These are phyloP conservation scores for Leccinum uliginosum DNA, from an alignment of 768 basidiomycete genomes.

Conservation along the genomic window DNA sequence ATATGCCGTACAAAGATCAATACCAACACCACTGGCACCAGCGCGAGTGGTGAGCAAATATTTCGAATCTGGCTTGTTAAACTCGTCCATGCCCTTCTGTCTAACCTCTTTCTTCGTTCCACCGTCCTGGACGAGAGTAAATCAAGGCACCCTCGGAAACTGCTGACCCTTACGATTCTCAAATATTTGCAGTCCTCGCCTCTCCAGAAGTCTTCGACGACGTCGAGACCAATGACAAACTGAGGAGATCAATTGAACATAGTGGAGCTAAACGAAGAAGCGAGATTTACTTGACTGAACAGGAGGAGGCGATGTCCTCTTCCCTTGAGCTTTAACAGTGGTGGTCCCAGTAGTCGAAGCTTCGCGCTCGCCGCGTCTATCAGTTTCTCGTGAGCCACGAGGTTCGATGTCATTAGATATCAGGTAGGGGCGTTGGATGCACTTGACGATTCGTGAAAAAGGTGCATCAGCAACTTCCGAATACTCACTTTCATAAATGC, in stretches of 20 bases:
- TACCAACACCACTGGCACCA: constrained; percentile 88
- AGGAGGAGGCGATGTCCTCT: constrained; percentile 85
- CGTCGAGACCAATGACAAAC: constrained; percentile 85
- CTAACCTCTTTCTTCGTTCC: constrained; percentile 79
- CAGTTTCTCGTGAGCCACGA: constrained; percentile 67
- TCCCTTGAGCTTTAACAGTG: constrained; percentile 79
- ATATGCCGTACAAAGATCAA: constrained; percentile 92
- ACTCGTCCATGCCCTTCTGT: constrained; percentile 93
- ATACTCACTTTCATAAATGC: constrained; percentile 77
- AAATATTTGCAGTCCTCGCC: constrained; percentile 80
- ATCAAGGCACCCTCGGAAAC: constrained; percentile 1
- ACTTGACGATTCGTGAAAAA: constrained; percentile 40
- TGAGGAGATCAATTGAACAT: constrained; percentile 28
- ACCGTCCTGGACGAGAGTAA: constrained; percentile 64
- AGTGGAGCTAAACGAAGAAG: neutral
- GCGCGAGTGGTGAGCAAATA: constrained; percentile 88
- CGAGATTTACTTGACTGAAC: constrained; percentile 75
- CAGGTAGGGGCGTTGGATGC: constrained; percentile 89
- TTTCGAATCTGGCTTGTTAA: constrained; percentile 83
- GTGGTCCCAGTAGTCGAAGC: constrained; percentile 65
- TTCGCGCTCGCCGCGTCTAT: constrained; percentile 87
- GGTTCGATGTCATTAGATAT: constrained; percentile 80
- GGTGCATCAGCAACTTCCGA: neutral
- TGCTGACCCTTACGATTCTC: constrained; percentile 52
- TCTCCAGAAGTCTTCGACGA: constrained; percentile 82